Conservation (phyloP, 495 filamentous ascomycete species). For the Bacidia rubella region DNA sequence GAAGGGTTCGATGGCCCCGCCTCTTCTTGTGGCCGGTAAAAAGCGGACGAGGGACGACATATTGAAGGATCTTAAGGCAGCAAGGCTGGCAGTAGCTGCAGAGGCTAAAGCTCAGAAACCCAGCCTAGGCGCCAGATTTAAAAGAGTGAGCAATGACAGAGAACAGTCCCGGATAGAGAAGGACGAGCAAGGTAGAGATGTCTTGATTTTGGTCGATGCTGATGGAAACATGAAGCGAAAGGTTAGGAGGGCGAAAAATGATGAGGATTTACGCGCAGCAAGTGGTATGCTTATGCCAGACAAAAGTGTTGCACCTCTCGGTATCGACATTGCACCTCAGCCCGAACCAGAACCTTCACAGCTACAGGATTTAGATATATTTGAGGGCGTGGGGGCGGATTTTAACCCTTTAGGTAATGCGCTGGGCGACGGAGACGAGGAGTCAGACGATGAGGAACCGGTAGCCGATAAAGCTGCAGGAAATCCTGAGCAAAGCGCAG, state of each 20-base stretch:
- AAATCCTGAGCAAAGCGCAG: slow-evolving; percentile 22
- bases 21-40: slow-evolving; percentile 41
- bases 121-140: slow-evolving; percentile 62
- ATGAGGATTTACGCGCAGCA: slow-evolving; percentile 20
- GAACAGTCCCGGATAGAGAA: slow-evolving; percentile 61
- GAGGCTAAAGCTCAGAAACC: slow-evolving; percentile 40
- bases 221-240: slow-evolving; percentile 83
- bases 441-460: slow-evolving; percentile 38
- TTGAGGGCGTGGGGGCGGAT: slow-evolving; percentile 71
- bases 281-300: slow-evolving; percentile 48
- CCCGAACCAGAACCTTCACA: slow-evolving; percentile 32
- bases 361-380: slow-evolving; percentile 59
- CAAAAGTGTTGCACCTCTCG: slow-evolving; percentile 51
- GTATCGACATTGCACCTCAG: slow-evolving; percentile 64
- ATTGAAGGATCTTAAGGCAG: slow-evolving; percentile 64
- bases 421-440: slow-evolving; percentile 33
- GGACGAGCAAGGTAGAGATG: slow-evolving; percentile 63
- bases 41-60: slow-evolving; percentile 76
- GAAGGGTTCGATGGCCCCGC: slow-evolving; percentile 61
- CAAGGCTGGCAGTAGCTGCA: slow-evolving; percentile 42
- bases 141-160: slow-evolving; percentile 53
- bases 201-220: slow-evolving; percentile 73
- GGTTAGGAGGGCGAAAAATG: slow-evolving; percentile 41
- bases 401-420: slow-evolving; percentile 75
- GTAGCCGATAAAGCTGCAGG: background rate